Evolutionary conservation across 768 basidiomycete species (phyloP).

Genomic region (Clitopilus passeckerianus): DNA sequence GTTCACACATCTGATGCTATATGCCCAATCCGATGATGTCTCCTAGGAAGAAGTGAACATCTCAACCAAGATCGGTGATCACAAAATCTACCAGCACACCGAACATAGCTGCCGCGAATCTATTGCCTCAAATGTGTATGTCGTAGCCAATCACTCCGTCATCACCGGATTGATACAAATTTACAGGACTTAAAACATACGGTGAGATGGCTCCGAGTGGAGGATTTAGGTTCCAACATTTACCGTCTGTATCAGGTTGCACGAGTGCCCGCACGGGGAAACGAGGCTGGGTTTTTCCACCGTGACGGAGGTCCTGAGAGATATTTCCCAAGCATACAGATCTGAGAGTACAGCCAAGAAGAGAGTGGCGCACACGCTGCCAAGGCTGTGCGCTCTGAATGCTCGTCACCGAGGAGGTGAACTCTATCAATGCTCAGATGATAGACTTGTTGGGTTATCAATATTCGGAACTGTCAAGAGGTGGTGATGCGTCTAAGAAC

Average conservation of each 20-base stretch:
- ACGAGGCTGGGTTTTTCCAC: background rate
- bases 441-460: background rate
- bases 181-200: background rate
- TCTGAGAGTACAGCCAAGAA: background rate
- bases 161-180: background rate
- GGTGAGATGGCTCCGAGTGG: background rate
- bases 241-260: background rate
- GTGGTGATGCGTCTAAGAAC: background rate
- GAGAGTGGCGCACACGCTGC: background rate
- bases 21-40: no score
- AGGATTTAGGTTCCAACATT: background rate
- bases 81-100: background rate
- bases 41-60: no score
- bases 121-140: background rate
- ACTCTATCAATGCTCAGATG: background rate
- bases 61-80: no score
- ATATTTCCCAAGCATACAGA: background rate
- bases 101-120: background rate
- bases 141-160: background rate
- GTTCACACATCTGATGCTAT: no score
- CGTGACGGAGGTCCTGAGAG: background rate
- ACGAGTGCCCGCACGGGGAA: background rate
- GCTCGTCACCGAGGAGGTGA: background rate
- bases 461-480: background rate
- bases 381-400: background rate